Evolutionary conservation across 2,329 filamentous ascomycete genomes (phyloP).

Genomic region (Cladosporium sp.): DNA sequence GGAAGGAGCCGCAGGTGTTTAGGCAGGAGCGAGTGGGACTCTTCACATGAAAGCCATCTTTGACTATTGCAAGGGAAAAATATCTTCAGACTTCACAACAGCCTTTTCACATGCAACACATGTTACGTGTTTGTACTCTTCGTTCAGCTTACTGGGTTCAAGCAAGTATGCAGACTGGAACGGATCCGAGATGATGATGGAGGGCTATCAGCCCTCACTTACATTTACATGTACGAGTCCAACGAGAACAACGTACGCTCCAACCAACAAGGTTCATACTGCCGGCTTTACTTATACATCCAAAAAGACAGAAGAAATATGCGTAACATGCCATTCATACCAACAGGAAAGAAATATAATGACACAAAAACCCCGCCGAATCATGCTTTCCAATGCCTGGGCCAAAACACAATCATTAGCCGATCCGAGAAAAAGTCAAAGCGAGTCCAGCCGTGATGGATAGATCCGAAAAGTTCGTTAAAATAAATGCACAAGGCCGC

Average conservation of each 20-base stretch:
- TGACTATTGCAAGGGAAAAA: too few species aligned
- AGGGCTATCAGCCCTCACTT: neutral
- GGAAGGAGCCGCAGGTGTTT: neutral
- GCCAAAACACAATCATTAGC: neutral
- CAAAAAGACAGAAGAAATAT: neutral
- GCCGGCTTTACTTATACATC: too few species aligned
- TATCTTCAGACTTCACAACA: too few species aligned
- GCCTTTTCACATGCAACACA: too few species aligned
- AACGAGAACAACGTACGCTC: too few species aligned
- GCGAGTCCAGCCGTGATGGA: constrained; percentile 5
- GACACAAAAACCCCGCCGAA: neutral
- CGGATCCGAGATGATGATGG: neutral
- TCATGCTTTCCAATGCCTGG: neutral
- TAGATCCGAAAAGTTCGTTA: constrained; percentile 10
- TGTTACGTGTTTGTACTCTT: too few species aligned
- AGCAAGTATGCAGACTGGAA: neutral
- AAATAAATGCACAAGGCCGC: neutral
- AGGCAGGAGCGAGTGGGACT: too few species aligned
- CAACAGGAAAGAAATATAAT: neutral
- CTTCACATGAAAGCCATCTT: too few species aligned
- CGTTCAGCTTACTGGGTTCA: too few species aligned
- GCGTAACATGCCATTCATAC: neutral
- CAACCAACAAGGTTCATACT: too few species aligned
- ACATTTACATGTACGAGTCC: constrained; percentile 10
- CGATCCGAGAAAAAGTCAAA: neutral